Conservation (phyloP, 2,329 filamentous ascomycete genomes). For the Diaporthe helianthi region DNA sequence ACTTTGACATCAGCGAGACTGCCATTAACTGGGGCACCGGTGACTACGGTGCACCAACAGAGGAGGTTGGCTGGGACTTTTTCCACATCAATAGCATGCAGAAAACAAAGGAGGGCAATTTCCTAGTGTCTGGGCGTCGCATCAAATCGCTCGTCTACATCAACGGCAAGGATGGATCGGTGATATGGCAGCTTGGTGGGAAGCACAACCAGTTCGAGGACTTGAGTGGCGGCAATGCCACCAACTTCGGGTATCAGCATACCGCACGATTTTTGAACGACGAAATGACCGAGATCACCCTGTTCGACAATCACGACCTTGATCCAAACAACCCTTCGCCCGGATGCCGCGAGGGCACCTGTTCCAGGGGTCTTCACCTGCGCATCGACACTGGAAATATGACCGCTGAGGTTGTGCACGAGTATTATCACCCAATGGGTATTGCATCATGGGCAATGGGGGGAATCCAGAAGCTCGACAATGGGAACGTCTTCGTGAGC, state of each 20-base stretch:
- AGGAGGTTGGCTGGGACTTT: slow-evolving; percentile 55
- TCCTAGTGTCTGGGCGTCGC: slow-evolving; percentile 59
- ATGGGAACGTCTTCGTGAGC: slow-evolving; percentile 50
- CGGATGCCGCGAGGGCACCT: slow-evolving; percentile 26
- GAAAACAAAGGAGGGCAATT: slow-evolving; percentile 58
- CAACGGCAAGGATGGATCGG: slow-evolving; percentile 51
- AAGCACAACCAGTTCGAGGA: slow-evolving; percentile 52
- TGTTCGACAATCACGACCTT: slow-evolving; percentile 55
- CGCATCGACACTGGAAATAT: slow-evolving; percentile 47
- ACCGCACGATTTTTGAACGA: slow-evolving; percentile 47
- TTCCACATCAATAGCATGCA: slow-evolving; percentile 65
- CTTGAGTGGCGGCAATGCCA: slow-evolving; percentile 42
- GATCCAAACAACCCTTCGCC: slow-evolving; percentile 37
- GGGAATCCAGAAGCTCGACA: slow-evolving; percentile 31
- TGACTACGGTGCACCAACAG: slow-evolving; percentile 33
- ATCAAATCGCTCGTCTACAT: slow-evolving; percentile 47
- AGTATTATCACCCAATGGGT: slow-evolving; percentile 45
- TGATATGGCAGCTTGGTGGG: slow-evolving; percentile 61
- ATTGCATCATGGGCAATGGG: slow-evolving; percentile 35
- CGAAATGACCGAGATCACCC: slow-evolving; percentile 49
- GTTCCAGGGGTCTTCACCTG: slow-evolving; percentile 40
- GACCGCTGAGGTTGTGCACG: slow-evolving; percentile 51
- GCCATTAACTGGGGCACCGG: slow-evolving; percentile 29
- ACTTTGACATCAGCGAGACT: slow-evolving; percentile 40
- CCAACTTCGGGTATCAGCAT: slow-evolving; percentile 57